Conservation (phyloP, 129 eudicot species). For the Mikania micrantha region DNA sequence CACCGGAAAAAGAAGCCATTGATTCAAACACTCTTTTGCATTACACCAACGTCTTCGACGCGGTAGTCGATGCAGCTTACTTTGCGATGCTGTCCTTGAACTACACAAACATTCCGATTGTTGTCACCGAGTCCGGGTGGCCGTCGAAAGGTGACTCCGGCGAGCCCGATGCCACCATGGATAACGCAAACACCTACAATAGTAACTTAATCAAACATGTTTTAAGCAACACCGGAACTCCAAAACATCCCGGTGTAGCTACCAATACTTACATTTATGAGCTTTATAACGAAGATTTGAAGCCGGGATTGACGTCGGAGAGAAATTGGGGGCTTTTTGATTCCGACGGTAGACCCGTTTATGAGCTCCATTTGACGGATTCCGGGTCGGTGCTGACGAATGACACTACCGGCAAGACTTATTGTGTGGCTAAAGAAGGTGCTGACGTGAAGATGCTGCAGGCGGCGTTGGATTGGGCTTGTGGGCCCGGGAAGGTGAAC, state of each 20-base stretch:
- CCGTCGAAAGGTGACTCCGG: slow-evolving; percentile 28
- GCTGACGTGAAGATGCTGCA: slow-evolving; percentile 78
- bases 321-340: slow-evolving; percentile 86
- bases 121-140: slow-evolving; percentile 41
- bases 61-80: slow-evolving; percentile 34
- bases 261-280: slow-evolving; percentile 71
- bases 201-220: slow-evolving; percentile 44
- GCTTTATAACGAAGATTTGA: slow-evolving; percentile 73
- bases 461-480: slow-evolving; percentile 90
- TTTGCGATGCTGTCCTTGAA: slow-evolving; percentile 31
- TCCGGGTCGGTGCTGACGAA: slow-evolving; percentile 64
- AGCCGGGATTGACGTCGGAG: slow-evolving; percentile 55
- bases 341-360: slow-evolving; percentile 59
- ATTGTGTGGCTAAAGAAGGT: slow-evolving; percentile 56
- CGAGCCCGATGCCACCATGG: slow-evolving; percentile 28
- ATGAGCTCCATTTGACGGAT: slow-evolving; percentile 51
- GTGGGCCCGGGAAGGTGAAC: slow-evolving; percentile 86
- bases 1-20: slow-evolving; percentile 25
- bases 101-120: slow-evolving; percentile 32
- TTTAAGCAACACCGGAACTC: slow-evolving; percentile 75
- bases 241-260: slow-evolving; percentile 72
- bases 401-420: slow-evolving; percentile 64
- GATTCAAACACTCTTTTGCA: slow-evolving; percentile 32
- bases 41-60: slow-evolving; percentile 37
- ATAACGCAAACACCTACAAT: slow-evolving; percentile 26